These are phyloP conservation scores for Aspergillus olivimuriae DNA, from an alignment of 495 filamentous ascomycete species.

Conservation along the genomic window DNA sequence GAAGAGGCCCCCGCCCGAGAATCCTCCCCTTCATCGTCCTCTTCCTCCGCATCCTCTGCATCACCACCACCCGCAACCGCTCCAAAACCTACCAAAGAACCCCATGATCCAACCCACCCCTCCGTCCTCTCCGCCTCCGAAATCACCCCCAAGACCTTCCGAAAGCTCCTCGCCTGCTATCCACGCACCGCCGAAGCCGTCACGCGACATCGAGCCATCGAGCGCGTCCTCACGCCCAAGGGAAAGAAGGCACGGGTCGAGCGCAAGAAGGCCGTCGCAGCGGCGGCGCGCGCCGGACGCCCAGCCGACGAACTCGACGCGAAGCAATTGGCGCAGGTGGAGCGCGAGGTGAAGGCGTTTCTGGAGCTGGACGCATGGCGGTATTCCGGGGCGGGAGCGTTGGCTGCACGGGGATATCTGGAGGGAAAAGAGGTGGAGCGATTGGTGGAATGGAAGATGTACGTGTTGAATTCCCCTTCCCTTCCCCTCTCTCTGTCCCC, in stretches of 20 bases:
- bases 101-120: too few species aligned
- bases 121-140: too few species aligned
- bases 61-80: too few species aligned
- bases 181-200: slow-evolving; percentile 22
- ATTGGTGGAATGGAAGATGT: slow-evolving; percentile 78
- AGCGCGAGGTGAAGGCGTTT: slow-evolving; percentile 16
- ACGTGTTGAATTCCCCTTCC: slow-evolving; percentile 9
- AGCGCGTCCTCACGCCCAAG: background rate
- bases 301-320: slow-evolving; percentile 9
- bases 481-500: background rate
- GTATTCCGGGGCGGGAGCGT: slow-evolving; percentile 18
- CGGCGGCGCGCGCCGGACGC: background rate
- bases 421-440: slow-evolving; percentile 26
- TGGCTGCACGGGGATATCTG: slow-evolving; percentile 8
- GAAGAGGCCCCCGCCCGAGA: background rate
- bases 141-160: slow-evolving; percentile 31
- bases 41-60: too few species aligned
- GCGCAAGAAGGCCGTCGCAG: background rate
- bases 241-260: slow-evolving; percentile 5
- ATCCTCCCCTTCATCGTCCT: background rate
- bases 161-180: slow-evolving; percentile 24
- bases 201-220: slow-evolving; percentile 19
- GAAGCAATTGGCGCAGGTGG: slow-evolving; percentile 6
- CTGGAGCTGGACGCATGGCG: slow-evolving; percentile 28
- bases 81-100: too few species aligned